Conservation (phyloP, 108 stramenopile genomes). For the Discostella pseudostelligera region DNA sequence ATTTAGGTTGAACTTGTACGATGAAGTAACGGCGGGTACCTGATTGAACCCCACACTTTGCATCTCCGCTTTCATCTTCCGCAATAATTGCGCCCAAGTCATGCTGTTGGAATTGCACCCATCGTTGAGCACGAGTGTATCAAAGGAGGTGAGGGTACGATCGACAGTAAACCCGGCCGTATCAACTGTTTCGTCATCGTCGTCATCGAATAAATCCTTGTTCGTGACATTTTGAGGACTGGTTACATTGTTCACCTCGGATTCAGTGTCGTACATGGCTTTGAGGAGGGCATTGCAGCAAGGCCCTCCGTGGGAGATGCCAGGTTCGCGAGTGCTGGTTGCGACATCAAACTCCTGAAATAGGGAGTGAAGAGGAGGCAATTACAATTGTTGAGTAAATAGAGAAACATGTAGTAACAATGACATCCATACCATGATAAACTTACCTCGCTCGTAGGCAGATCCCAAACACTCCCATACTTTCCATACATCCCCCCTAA, state of each 20-base stretch:
- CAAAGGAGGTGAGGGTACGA: slow-evolving; percentile 54
- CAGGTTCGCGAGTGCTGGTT: slow-evolving; percentile 47
- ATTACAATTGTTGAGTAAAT: too few species aligned
- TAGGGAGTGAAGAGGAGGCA: too few species aligned
- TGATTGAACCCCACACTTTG: slow-evolving; percentile 76
- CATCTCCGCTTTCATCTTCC: slow-evolving; percentile 86
- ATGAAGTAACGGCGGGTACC: slow-evolving; percentile 66
- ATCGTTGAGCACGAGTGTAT: slow-evolving; percentile 51
- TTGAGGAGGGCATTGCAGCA: slow-evolving; percentile 81
- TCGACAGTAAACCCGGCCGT: slow-evolving; percentile 42
- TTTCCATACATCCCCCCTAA: slow-evolving; percentile 70
- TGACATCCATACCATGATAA: neutral
- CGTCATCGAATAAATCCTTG: slow-evolving; percentile 70
- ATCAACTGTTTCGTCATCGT: slow-evolving; percentile 64
- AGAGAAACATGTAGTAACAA: neutral
- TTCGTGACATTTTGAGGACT: slow-evolving; percentile 21
- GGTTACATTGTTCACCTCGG: slow-evolving; percentile 44
- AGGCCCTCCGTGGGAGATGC: slow-evolving; percentile 81
- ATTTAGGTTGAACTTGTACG: slow-evolving; percentile 70
- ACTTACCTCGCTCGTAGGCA: slow-evolving; percentile 75
- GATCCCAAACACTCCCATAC: slow-evolving; percentile 79
- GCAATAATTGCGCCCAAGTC: slow-evolving; percentile 72
- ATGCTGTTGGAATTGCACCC: slow-evolving; percentile 39
- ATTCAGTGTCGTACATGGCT: slow-evolving; percentile 82
- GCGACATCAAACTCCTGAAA: slow-evolving; percentile 38